Percentiles rank a stretch among this genome's conserved stretches.
Evolutionary conservation across 163 green algal genomes (phyloP).

Genomic region (Chlorella variabilis): DNA sequence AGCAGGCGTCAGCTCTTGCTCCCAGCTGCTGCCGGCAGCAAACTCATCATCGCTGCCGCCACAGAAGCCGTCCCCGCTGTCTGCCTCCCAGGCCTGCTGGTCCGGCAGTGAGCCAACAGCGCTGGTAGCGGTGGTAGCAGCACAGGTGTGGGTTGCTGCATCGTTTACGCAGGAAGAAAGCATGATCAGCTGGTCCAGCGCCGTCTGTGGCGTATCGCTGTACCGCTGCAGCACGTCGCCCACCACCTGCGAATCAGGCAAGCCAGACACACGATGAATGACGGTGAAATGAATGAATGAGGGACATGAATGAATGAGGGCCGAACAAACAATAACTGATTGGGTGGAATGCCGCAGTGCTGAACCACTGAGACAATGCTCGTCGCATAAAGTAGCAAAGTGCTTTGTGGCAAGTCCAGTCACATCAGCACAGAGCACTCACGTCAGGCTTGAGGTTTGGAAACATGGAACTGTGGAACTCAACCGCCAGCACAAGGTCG

Average conservation of each 20-base stretch:
- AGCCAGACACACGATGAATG: no score
- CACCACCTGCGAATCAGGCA: constrained; percentile 1
- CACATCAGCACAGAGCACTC: no score
- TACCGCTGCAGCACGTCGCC: constrained; percentile 32
- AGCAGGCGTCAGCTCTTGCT: neutral
- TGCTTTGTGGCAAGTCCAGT: no score
- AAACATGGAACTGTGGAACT: constrained; percentile 18
- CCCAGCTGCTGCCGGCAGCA: constrained; percentile 5
- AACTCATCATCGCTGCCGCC: neutral
- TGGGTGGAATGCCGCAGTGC: no score
- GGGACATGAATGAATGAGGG: no score
- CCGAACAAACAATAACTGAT: no score
- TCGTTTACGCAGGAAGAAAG: constrained; percentile 1
- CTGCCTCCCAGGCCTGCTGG: neutral
- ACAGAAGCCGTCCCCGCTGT: neutral
- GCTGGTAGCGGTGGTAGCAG: no score
- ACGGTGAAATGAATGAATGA: no score
- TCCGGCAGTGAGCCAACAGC: no score
- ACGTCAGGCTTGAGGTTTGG: constrained; percentile 17
- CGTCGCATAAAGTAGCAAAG: no score
- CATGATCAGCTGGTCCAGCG: constrained; percentile 24
- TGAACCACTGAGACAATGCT: no score
- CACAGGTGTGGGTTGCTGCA: neutral
- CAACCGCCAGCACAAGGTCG: constrained; percentile 8
- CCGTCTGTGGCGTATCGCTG: constrained; percentile 1